A percentile compares a stretch with the other conserved stretches of the same genome.
phyloP scores from a whole-genome alignment of 352 stramenopile genomes.

The Globisporangium barbulae region DNA sequence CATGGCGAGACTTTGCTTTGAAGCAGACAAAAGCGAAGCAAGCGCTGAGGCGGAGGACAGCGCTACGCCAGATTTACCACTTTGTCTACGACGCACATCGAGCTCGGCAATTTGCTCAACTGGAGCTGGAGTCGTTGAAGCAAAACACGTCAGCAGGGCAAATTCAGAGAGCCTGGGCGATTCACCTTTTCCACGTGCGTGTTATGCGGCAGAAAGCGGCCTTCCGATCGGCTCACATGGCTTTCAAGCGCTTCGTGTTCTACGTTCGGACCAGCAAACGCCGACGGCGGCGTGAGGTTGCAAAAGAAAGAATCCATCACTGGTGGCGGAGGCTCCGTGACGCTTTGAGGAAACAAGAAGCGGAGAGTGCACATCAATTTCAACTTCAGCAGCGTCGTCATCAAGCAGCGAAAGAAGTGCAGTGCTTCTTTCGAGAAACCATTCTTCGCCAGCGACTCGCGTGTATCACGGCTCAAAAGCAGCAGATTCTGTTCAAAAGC shows the following conservation, averaged over 20 bases:
- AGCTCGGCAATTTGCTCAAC: neutral
- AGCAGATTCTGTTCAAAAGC: conserved; percentile 40
- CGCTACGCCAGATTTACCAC: conserved; percentile 23
- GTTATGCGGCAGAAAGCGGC: conserved; percentile 7
- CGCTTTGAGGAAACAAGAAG: conserved; percentile 8
- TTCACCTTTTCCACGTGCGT: conserved; percentile 9
- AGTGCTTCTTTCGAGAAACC: conserved; percentile 43
- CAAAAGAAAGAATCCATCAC: conserved; percentile 32
- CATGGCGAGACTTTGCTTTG: conserved; percentile 29
- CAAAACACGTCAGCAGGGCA: conserved; percentile 17
- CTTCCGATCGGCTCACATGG: conserved; percentile 39
- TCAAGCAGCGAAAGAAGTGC: conserved; percentile 30
- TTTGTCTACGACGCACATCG: conserved; percentile 25
- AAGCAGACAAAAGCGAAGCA: conserved; percentile 22
- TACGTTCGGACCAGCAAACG: conserved; percentile 30
- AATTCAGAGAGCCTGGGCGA: conserved; percentile 31
- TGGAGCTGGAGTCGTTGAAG: conserved; percentile 13
- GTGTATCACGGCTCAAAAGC: conserved; percentile 26
- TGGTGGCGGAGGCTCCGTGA: conserved; percentile 38
- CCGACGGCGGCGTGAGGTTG: conserved; percentile 18
- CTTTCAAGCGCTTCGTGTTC: conserved; percentile 44
- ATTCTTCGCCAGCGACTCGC: conserved; percentile 33
- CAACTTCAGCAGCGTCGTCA: conserved; percentile 19
- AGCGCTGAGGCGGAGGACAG: conserved; percentile 24
- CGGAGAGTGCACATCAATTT: conserved; percentile 12